Base-by-base conservation (phyloP, 345 rosid genomes). In the Rhizophora mangle region DNA sequence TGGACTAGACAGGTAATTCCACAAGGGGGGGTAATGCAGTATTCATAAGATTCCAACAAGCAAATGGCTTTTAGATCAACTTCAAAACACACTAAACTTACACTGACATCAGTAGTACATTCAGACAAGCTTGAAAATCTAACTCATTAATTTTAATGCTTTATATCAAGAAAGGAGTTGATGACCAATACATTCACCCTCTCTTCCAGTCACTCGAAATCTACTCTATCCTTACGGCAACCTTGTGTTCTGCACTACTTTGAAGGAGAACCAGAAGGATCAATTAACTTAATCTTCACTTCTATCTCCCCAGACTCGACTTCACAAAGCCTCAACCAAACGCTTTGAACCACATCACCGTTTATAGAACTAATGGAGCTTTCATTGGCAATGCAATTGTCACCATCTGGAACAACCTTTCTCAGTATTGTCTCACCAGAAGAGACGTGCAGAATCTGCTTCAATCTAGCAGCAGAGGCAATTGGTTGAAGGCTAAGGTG, bases 301-400 rank as follows among this genome's bases (percentile, higher is more conserved):
- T 89, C 95, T 62, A 95, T 87, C 83, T 95, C 99, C 70, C 99
- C 99, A 0, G 99, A 91, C 76, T 95, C 93, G 0, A 95, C 99
- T 2, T 73, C 92, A 1, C 86, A 73, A 37, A 95, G 91, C 82
- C 85, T 88, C 76, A 95, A 80, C 96, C 93, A 95, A 61, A 86
- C 93, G 53, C 85, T 88, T 72, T 95, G 99, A 71, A 91, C 93
- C 24, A 95, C 93, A 78, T 88, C 92, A 56, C 93, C 96, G 37
- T 88, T 77, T 37, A 88, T 65, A 60, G 88, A 87, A 62, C 84
- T 78, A 64, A 95, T 95, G 22, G 87, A 84, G 83, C 99, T 92
- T 58, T 95, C 99, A 36, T 92, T 78, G 5, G 86, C 81, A 1
- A 95, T 78, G 54, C 99, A 92, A 85, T 95, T 95, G 46, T 90